Percentiles rank a stretch among this genome's conserved stretches.
phyloP scores from a whole-genome alignment of 1,284 basidiomycete species.

The Moesziomyces parantarcticus region DNA sequence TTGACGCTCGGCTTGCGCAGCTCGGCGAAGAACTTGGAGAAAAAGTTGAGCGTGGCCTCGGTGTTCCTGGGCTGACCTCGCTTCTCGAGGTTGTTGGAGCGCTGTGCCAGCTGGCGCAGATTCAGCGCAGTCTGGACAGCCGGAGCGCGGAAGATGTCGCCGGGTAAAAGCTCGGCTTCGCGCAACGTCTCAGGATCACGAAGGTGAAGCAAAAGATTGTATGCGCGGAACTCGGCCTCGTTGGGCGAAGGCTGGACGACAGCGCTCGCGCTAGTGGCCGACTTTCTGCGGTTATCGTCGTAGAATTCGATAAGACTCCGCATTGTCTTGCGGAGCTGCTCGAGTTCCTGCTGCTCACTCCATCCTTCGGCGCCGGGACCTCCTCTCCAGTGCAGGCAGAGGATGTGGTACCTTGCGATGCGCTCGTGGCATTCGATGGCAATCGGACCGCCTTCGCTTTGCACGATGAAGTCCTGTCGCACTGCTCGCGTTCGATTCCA shows the following conservation, averaged over 20 bases:
- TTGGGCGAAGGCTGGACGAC: conserved; percentile 76
- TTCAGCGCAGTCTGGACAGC: conserved; percentile 83
- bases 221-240: conserved; percentile 94
- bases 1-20: conserved; percentile 68
- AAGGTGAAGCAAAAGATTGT: conserved; percentile 90
- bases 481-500: conserved; percentile 91
- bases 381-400: conserved; percentile 78
- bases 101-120: conserved; percentile 83
- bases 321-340: conserved; percentile 88
- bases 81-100: conserved; percentile 74
- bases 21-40: conserved; percentile 74
- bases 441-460: conserved; percentile 79
- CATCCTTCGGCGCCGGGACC: conserved; percentile 73
- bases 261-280: conserved; percentile 69
- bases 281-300: conserved; percentile 73
- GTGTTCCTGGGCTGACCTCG: conserved; percentile 70
- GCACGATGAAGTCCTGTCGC: conserved; percentile 93
- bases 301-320: conserved; percentile 93
- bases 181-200: conserved; percentile 83
- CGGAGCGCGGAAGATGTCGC: conserved; percentile 77
- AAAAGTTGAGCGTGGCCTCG: conserved; percentile 72
- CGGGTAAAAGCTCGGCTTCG: conserved; percentile 78
- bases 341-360: conserved; percentile 81
- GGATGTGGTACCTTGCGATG: conserved; percentile 91
- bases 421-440: conserved; percentile 92